These are phyloP conservation scores for Ramularia endophylla DNA, from an alignment of 2,329 filamentous ascomycete genomes.

Conservation along the genomic window DNA sequence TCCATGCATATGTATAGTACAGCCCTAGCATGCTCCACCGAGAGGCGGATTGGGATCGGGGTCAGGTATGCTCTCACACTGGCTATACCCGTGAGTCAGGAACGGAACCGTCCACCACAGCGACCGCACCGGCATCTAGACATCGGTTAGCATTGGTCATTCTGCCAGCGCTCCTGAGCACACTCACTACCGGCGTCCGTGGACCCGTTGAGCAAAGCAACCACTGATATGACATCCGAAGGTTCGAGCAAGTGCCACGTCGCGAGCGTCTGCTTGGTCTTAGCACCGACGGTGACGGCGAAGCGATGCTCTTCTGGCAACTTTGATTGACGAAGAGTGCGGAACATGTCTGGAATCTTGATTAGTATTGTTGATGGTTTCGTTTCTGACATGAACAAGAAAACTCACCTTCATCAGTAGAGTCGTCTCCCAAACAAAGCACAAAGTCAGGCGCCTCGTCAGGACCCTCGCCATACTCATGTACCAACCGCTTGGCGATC, in stretches of 20 bases:
- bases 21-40: too few species aligned
- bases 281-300: constrained; percentile 85
- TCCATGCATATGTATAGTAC: too few species aligned
- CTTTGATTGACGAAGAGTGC: constrained; percentile 59
- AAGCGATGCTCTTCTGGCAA: constrained; percentile 65
- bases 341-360: constrained; percentile 63
- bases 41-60: too few species aligned
- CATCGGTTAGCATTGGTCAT: not conserved
- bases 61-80: too few species aligned
- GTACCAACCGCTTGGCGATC: constrained; percentile 78
- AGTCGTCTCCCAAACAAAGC: constrained; percentile 88
- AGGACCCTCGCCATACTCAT: constrained; percentile 57
- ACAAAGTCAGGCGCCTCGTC: constrained; percentile 71
- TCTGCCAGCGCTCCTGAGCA: not conserved
- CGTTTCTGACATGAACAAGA: not conserved
- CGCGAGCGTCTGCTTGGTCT: constrained; percentile 85
- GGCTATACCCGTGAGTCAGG: constrained; percentile 15
- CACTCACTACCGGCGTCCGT: constrained; percentile 21
- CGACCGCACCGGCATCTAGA: constrained; percentile 22
- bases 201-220: constrained; percentile 30
- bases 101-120: constrained; percentile 24
- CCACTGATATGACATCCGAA: constrained; percentile 64
- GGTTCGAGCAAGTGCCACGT: constrained; percentile 88
- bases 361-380: constrained; percentile 19
- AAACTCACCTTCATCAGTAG: constrained; percentile 83